Evolutionary conservation across 1,284 basidiomycete species (phyloP).

Genomic region (Leccinum cinnamomeum): DNA sequence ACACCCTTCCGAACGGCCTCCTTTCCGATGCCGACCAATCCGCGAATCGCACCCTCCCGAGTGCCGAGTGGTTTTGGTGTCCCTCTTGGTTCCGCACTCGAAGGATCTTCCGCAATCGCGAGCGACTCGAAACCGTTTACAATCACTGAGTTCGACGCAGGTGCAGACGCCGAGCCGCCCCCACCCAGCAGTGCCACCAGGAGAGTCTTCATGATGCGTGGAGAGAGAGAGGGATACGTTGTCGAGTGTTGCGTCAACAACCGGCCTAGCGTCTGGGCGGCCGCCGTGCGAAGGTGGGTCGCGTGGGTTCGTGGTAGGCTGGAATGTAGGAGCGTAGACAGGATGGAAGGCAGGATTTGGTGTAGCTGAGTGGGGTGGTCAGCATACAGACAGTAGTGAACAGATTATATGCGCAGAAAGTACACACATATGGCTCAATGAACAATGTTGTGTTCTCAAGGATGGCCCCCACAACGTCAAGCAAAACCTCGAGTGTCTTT

Average conservation of each 20-base stretch:
- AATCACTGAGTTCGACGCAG: slow-evolving; percentile 16
- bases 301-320: slow-evolving; percentile 63
- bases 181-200: slow-evolving; percentile 73
- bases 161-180: slow-evolving; percentile 11
- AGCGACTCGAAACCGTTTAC: slow-evolving; percentile 34
- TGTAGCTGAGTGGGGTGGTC: slow-evolving; percentile 64
- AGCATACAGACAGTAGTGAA: background rate
- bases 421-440: slow-evolving; percentile 91
- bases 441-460: slow-evolving; percentile 88
- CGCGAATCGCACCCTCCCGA: slow-evolving; percentile 83
- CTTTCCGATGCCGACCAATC: slow-evolving; percentile 79
- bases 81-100: slow-evolving; percentile 36
- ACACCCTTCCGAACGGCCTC: slow-evolving; percentile 80
- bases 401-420: background rate
- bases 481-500: slow-evolving; percentile 68
- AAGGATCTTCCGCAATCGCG: slow-evolving; percentile 19
- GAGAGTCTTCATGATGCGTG: slow-evolving; percentile 91
- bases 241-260: slow-evolving; percentile 77
- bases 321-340: slow-evolving; percentile 89
- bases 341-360: slow-evolving; percentile 90
- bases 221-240: slow-evolving; percentile 82
- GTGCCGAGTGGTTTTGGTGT: slow-evolving; percentile 71
- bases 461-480: slow-evolving; percentile 82
- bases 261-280: slow-evolving; percentile 81
- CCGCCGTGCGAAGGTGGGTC: slow-evolving; percentile 70